Conservation (phyloP, 345 rosid genomes). For the Boechera retrofracta region DNA sequence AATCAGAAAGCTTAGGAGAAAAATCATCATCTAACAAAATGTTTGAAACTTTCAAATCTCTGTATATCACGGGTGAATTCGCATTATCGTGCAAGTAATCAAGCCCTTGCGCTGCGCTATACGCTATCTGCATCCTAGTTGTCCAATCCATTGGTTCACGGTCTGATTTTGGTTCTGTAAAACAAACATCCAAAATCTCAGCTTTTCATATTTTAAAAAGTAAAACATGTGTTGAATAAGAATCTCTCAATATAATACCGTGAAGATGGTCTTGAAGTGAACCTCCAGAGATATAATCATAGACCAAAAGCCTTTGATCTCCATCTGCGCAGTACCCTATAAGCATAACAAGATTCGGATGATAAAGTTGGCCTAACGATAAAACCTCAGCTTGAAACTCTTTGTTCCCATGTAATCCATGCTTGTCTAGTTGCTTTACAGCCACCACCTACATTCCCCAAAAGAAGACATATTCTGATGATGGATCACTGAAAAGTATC, state of each 20-base stretch:
- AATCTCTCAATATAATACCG: slow-evolving; percentile 45
- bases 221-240: neutral
- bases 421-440: slow-evolving; percentile 72
- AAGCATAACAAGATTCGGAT: slow-evolving; percentile 60
- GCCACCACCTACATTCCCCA: slow-evolving; percentile 57
- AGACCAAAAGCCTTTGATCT: slow-evolving; percentile 73
- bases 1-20: slow-evolving; percentile 64
- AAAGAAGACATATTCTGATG: neutral
- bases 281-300: slow-evolving; percentile 57
- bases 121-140: slow-evolving; percentile 65
- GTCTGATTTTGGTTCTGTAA: slow-evolving; percentile 46
- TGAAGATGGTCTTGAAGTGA: slow-evolving; percentile 59
- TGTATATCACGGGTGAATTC: slow-evolving; percentile 60
- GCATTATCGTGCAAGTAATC: slow-evolving; percentile 66
- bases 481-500: neutral
- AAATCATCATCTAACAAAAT: slow-evolving; percentile 59
- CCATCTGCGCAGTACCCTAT: slow-evolving; percentile 77
- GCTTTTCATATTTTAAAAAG: neutral
- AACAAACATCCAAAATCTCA: neutral
- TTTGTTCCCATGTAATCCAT: slow-evolving; percentile 60
- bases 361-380: slow-evolving; percentile 52
- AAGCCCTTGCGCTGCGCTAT: slow-evolving; percentile 68
- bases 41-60: slow-evolving; percentile 71
- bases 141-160: slow-evolving; percentile 59
- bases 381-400: slow-evolving; percentile 64